These are phyloP conservation scores for Colletotrichum brevisporum DNA, from an alignment of 2,329 filamentous ascomycete species.

Conservation along the genomic window DNA sequence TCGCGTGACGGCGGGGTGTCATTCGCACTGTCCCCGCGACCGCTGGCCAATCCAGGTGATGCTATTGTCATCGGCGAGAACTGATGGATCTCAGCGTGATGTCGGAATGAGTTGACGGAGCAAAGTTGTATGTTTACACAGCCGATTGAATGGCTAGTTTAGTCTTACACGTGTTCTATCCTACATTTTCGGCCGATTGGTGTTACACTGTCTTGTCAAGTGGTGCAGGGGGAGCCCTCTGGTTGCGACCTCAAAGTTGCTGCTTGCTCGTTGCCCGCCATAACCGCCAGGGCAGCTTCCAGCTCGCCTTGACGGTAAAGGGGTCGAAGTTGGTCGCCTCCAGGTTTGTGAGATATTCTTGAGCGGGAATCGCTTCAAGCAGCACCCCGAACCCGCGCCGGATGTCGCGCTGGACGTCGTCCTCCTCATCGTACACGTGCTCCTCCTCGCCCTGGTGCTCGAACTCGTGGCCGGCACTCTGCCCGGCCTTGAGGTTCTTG, in stretches of 20 bases:
- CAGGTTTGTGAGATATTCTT: conserved; percentile 82
- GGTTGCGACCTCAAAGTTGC: conserved; percentile 53
- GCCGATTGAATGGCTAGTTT: neutral
- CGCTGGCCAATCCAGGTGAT: conserved; percentile 26
- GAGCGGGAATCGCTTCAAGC: conserved; percentile 83
- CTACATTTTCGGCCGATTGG: conserved; percentile 10
- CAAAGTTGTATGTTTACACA: neutral
- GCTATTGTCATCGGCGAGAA: conserved; percentile 17
- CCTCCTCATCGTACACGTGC: conserved; percentile 62
- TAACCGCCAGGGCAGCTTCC: conserved; percentile 88
- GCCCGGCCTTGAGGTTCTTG: conserved; percentile 80
- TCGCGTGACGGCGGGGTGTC: conserved; percentile 5
- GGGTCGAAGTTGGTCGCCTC: conserved; percentile 88
- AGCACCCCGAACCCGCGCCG: conserved; percentile 82
- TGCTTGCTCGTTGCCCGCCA: conserved; percentile 67
- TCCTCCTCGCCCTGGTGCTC: conserved; percentile 88
- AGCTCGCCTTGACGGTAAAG: conserved; percentile 77
- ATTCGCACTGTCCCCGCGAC: conserved; percentile 25
- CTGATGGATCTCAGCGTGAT: neutral
- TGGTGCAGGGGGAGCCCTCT: conserved; percentile 21
- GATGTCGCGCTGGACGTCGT: conserved; percentile 57
- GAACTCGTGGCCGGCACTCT: conserved; percentile 86
- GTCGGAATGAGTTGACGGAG: neutral
- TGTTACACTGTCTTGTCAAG: neutral
- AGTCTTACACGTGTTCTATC: conserved; percentile 22